Conservation (phyloP, 1,284 basidiomycete species). For the Heliocybe sulcata region DNA sequence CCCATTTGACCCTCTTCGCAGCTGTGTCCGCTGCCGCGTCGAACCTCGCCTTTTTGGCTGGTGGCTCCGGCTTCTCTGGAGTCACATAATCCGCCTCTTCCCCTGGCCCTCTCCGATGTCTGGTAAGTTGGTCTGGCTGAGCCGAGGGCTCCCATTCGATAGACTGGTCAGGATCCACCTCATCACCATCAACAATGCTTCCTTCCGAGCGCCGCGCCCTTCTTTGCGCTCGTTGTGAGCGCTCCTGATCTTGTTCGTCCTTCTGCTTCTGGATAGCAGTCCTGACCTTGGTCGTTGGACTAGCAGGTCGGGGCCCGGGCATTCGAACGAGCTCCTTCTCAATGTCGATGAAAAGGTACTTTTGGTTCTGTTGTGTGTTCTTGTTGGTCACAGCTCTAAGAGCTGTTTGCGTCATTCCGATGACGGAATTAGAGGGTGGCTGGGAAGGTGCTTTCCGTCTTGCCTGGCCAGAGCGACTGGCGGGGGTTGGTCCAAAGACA, state of each 20-base stretch:
- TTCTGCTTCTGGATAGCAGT: constrained; percentile 66
- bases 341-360: constrained; percentile 42
- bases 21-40: constrained; percentile 24
- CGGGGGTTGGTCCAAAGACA: neutral
- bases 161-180: constrained; percentile 16
- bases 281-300: constrained; percentile 68
- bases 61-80: constrained; percentile 37
- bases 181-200: constrained; percentile 19
- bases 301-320: constrained; percentile 68
- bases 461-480: constrained; percentile 24
- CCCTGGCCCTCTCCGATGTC: constrained; percentile 60
- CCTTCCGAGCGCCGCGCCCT: constrained; percentile 45
- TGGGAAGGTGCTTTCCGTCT: constrained; percentile 32
- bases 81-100: constrained; percentile 81
- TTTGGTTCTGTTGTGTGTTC: constrained; percentile 67
- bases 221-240: constrained; percentile 60
- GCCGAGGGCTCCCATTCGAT: constrained; percentile 19
- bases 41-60: constrained; percentile 24
- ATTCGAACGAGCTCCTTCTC: constrained; percentile 65
- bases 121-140: constrained; percentile 15
- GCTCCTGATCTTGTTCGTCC: constrained; percentile 54
- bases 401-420: constrained; percentile 57
- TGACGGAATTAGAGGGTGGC: constrained; percentile 38
- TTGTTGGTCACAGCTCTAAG: constrained; percentile 60
- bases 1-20: constrained; percentile 71